Evolutionary conservation across 106 monocot genomes (phyloP), one percentile per base, ranked within the genome.

Genomic region (Hemerocallis citrina): DNA sequence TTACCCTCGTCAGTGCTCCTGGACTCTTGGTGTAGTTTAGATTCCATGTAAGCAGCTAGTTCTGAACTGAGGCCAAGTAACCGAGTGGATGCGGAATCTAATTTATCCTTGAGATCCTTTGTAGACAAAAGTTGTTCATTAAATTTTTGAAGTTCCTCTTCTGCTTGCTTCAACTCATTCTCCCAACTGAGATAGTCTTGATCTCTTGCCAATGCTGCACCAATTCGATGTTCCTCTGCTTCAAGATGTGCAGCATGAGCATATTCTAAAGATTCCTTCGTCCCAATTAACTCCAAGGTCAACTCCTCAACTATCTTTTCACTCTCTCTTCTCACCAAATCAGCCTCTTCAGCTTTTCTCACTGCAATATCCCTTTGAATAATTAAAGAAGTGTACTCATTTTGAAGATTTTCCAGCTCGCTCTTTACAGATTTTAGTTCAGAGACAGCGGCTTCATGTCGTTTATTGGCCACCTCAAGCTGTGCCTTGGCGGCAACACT

Each of bases 201-300:
- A 32, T 70, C 70, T 41, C 61, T 70, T 41, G 70, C 70, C 30
- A 70, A 61, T 17, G 61, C 25, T 21, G 70, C 50, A 36, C 70
- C 70, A 15, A 70, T 62, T 0, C 70, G 60, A 62, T 62, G 70
- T 61, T 70, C 70, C 52, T 70, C 70, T 11, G 70, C 70, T 47
- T 70, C 70, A 62, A 70, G 60, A 70, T 70, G 70, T 14, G 61
- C 52, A 21, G 70, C 61, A 62, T 70, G 70, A 4, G 70, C 61
- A 62, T 61, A 61, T 62, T 70, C 70, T 61, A 70, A 45, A 37
- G 52, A 61, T 36, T 70, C 70, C 40, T 52, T 61, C 52, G 61
- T 15, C 14, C 40, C 22, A 23, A 70, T 70, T 30, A 70, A 52
- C 52, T 70, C 61, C 3, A 70, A 15, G 31, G 70, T 70, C 17